Evolutionary conservation across 1,284 basidiomycete genomes (phyloP).

Genomic region (Sphaerobolus stellatus): DNA sequence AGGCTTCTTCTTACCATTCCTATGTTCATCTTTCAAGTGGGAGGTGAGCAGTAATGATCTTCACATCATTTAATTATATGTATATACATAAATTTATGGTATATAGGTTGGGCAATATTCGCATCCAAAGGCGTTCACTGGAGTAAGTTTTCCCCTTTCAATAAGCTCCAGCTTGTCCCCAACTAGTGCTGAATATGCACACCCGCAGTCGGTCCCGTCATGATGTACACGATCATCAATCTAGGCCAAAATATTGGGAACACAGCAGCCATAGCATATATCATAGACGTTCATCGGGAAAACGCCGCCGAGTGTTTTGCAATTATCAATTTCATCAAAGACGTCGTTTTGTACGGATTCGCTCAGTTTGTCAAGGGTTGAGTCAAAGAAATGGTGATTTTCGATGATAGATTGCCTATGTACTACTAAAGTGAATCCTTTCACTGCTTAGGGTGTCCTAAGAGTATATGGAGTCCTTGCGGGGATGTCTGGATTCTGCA

Average conservation of each 20-base stretch:
- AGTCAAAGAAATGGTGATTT: constrained; percentile 24
- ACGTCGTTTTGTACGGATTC: constrained; percentile 45
- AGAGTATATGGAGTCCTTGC: constrained; percentile 3
- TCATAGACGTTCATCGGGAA: constrained; percentile 42
- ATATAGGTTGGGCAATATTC: constrained; percentile 14
- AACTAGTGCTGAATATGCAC: background rate
- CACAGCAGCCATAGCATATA: constrained; percentile 39
- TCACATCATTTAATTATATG: background rate
- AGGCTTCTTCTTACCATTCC: constrained; percentile 41
- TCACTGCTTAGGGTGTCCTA: background rate
- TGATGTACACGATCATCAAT: constrained; percentile 21
- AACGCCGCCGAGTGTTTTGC: constrained; percentile 44
- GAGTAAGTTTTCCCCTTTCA: constrained; percentile 11
- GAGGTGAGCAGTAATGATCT: constrained; percentile 29
- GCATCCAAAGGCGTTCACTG: constrained; percentile 14
- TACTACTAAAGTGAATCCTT: background rate
- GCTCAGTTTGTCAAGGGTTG: constrained; percentile 48
- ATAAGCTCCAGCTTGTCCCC: too few relatives aligned
- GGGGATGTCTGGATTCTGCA: constrained; percentile 4
- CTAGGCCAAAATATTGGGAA: constrained; percentile 18
- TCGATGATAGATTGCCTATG: background rate
- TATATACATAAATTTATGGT: background rate
- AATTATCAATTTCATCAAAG: constrained; percentile 44
- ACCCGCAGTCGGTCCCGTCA: constrained; percentile 16
- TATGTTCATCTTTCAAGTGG: constrained; percentile 42